Conservation (phyloP, 2,329 filamentous ascomycete genomes). For the Hansfordia pulvinata region DNA sequence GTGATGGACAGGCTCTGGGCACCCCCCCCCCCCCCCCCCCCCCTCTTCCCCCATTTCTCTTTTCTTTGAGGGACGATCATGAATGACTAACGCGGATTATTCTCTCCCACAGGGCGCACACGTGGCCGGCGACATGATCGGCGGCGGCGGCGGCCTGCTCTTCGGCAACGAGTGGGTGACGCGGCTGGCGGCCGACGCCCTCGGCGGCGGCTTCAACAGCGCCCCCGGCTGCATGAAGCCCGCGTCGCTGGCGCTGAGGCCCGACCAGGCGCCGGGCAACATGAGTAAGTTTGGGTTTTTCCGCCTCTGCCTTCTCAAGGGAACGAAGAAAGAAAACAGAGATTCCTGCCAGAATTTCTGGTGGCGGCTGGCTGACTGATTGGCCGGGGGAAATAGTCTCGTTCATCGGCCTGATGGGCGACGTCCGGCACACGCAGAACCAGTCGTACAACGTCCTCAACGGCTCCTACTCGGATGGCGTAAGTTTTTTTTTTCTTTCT, state of each 20-base stretch:
- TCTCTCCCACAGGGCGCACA: slow-evolving; percentile 4
- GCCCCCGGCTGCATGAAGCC: slow-evolving; percentile 6
- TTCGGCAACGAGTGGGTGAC: too few species aligned
- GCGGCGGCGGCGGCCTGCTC: slow-evolving; percentile 10
- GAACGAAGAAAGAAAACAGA: neutral
- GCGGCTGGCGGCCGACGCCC: slow-evolving; percentile 10
- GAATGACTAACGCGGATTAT: too few species aligned
- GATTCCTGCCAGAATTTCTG: too few species aligned
- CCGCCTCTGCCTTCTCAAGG: neutral
- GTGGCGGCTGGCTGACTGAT: too few species aligned
- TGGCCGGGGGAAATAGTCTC: slow-evolving; percentile 5
- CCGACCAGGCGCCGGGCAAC: slow-evolving; percentile 4
- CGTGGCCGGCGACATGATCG: slow-evolving; percentile 8
- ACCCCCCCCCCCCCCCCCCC: too few species aligned
- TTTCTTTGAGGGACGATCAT: neutral
- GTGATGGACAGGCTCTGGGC: too few species aligned
- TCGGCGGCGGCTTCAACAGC: slow-evolving; percentile 9
- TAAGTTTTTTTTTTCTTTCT: slow-evolving; percentile 3
- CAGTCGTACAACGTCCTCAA: slow-evolving; percentile 13
- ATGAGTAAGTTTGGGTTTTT: slow-evolving; percentile 1
- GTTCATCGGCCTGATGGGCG: slow-evolving; percentile 13
- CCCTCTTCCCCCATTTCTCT: too few species aligned
- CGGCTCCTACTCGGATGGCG: slow-evolving; percentile 9
- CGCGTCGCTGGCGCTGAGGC: slow-evolving; percentile 4
- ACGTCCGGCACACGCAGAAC: slow-evolving; percentile 13